phyloP scores from a whole-genome alignment of 257 asterid genomes.

The Solanum chilense region DNA sequence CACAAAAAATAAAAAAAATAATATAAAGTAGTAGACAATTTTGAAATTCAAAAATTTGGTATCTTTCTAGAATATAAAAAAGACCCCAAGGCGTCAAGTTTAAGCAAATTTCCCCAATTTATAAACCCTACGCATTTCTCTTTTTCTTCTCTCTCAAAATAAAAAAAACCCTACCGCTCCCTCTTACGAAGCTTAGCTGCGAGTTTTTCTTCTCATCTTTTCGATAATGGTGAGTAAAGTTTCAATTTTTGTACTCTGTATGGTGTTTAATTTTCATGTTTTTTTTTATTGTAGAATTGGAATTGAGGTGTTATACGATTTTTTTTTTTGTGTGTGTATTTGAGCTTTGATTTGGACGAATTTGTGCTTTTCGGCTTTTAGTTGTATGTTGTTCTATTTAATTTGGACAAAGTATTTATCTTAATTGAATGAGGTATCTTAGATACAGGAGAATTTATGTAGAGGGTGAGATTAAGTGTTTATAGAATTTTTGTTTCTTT shows the following conservation, averaged over 20 bases:
- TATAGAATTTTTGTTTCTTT: not conserved
- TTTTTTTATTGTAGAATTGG: not conserved
- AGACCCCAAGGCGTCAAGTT: constrained; percentile 3
- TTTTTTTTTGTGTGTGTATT: not conserved
- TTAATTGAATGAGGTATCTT: not conserved
- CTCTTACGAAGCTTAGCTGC: not conserved
- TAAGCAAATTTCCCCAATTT: not conserved
- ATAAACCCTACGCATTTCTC: constrained; percentile 7
- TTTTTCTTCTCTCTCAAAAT: not conserved
- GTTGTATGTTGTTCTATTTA: not conserved
- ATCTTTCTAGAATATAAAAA: not conserved
- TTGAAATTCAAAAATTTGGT: not conserved
- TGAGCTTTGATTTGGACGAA: not conserved
- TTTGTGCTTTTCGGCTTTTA: not conserved
- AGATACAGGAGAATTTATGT: not conserved
- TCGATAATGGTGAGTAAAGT: not conserved
- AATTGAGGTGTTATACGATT: not conserved
- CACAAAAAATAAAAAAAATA: not conserved
- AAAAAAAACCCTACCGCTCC: not conserved
- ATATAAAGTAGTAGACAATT: no score
- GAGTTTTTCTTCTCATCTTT: not conserved
- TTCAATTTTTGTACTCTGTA: not conserved
- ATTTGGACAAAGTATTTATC: not conserved
- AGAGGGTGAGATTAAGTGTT: not conserved
- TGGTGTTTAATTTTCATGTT: not conserved